These are phyloP conservation scores for Tolypocladium cylindrosporum DNA, from an alignment of 2,329 filamentous ascomycete species.

Conservation along the genomic window DNA sequence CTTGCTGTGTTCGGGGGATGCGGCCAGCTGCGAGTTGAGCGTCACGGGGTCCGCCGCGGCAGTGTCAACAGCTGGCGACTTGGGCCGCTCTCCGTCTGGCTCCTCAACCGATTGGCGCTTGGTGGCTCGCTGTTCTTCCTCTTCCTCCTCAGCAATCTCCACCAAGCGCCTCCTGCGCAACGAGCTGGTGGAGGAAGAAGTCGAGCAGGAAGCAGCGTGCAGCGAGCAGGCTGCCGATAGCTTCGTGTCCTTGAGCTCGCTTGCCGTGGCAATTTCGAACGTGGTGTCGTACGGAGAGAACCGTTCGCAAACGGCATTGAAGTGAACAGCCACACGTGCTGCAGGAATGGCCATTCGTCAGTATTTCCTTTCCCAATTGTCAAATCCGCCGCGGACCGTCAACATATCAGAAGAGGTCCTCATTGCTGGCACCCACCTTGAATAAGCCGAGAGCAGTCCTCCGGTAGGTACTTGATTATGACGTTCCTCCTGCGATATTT, in stretches of 20 bases:
- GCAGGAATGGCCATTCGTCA: constrained; percentile 7
- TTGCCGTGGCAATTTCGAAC: constrained; percentile 63
- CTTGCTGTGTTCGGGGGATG: constrained; percentile 36
- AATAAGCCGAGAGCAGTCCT: constrained; percentile 79
- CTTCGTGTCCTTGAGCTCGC: constrained; percentile 78
- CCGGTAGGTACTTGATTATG: constrained; percentile 84
- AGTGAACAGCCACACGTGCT: constrained; percentile 76
- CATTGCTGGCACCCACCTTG: constrained; percentile 63
- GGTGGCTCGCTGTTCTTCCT: constrained; percentile 55
- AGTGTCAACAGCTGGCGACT: constrained; percentile 16
- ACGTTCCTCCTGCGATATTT: constrained; percentile 85
- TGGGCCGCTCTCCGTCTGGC: constrained; percentile 17
- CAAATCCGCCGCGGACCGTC: neutral
- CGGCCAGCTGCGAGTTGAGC: constrained; percentile 41
- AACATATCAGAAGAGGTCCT: neutral
- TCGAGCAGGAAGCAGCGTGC: constrained; percentile 78
- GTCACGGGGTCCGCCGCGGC: constrained; percentile 28
- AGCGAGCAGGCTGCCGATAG: constrained; percentile 82
- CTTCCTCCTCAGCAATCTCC: constrained; percentile 89
- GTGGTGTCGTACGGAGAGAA: constrained; percentile 82
- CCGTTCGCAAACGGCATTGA: constrained; percentile 54
- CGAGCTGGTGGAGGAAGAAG: constrained; percentile 75
- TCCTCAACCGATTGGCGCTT: constrained; percentile 50
- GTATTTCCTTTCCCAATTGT: neutral
- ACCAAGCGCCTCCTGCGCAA: constrained; percentile 67